Evolutionary conservation across 2,329 filamentous ascomycete genomes (phyloP), one percentile per base, ranked within the genome.

Genomic region (Claviceps paspali): DNA sequence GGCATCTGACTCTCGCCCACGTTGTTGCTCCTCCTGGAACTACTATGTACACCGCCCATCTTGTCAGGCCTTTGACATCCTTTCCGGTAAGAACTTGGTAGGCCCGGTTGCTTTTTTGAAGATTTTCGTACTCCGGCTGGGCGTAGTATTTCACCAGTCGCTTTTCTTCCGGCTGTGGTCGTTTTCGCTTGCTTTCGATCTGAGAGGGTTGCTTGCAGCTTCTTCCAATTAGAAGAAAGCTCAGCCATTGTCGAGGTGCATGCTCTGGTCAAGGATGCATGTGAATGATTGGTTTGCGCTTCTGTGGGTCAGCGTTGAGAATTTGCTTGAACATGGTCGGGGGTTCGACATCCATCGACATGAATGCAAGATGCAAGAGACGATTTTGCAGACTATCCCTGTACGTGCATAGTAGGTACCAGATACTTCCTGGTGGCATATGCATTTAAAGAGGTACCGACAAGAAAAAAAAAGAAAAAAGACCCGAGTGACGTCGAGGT

Each of bases 171-270:
- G 11, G 56, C 36, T 57, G 60, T 45, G n/a, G 56, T 41, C 12
- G 53, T 49, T 12, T 56, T 49, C n/a, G 56, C 41, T 21, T 61
- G 55, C 41, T 68, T 40, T 27, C 22, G 63, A 29, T 63, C 53
- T 50, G 70, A 65, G 47, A 75, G 60, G 48, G 68, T 69, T 45
- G 71, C 70, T 60, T 85, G 80, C 38, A 87, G 67, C 60, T 72
- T 79, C 60, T 84, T 85, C 82, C 82, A 87, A 54, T 87, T 87
- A 38, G 71, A 75, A 10, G 75, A 79, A 24, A 79, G 57, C 48
- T 62, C 62, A 27, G 56, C 55, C 58, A 61, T 61, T 23, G 10
- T 42, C 32, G 22, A 32, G 34, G 24, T 49, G 24, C 36, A 38
- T 29, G 19, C 4, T n/a, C 15, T n/a, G 19, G 10, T 17, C 30